Evolutionary conservation across 352 stramenopile genomes (phyloP), one percentile per base, ranked within the genome.

Genomic region (Phytophthora lateralis): DNA sequence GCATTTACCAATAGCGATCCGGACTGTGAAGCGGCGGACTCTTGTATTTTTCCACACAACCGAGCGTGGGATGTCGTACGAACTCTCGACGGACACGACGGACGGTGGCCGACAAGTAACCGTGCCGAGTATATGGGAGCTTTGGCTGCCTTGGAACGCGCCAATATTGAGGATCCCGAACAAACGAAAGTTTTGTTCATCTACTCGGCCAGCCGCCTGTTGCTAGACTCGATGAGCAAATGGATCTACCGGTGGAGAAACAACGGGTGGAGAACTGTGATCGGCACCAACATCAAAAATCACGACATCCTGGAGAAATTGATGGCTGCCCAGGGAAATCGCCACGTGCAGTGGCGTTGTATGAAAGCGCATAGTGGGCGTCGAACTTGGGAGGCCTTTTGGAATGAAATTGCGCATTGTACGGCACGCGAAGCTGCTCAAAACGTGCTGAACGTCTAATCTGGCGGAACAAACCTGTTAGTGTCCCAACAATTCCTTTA

Each of bases 31-130:
- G 81, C 77, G 2, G 81, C 71, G 0, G 89, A 70, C 44, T 79
- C 82, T 9, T 91, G 82, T 27, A 67, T 91, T 42, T 89, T 89
- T 35, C 82, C 82, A n/a, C 26, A 91, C 42, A 60, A 73, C 0
- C 42, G 63, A 12, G 39, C 52, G 26, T 91, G 77, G 82, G 77
- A 88, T 20, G 63, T 90, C 4, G 63, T 72, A 17, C 53, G 56
- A 38, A 70, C 62, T 29, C 60, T 85, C 0, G 17, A 60, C 2
- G 49, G 24, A n/a, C 9, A n/a, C 7, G 69, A 82, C 30, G 8
- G 11, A 26, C 52, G 54, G 9, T 64, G 34, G 20, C n/a, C 27
- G 15, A 66, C 48, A 0, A 69, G 21, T 17, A 66, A 66, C 17
- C 53, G 65, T 9, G 60, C 60, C 8, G 64, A 73, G 48, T 57